phyloP scores from a whole-genome alignment of 306 rosid species.

The Malus orientalis region DNA sequence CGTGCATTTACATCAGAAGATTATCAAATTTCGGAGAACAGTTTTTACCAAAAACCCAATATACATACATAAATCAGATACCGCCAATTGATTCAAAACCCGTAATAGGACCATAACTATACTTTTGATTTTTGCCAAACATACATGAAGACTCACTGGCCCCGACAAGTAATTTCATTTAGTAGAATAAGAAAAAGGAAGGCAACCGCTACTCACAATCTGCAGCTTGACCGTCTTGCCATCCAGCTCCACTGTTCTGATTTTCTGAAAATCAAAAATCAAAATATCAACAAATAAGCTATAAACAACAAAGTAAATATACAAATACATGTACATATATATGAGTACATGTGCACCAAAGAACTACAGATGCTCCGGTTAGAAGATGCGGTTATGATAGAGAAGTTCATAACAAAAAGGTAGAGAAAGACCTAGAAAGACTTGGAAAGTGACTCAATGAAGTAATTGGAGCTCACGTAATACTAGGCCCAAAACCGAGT shows the following conservation, averaged over 20 bases:
- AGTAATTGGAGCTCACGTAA: too few relatives aligned
- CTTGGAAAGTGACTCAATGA: too few relatives aligned
- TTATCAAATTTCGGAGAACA: not conserved
- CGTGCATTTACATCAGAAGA: not conserved
- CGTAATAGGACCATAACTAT: not conserved
- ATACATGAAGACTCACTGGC: not conserved
- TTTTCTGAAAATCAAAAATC: constrained; percentile 47
- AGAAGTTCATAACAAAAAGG: too few relatives aligned
- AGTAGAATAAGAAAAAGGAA: not conserved
- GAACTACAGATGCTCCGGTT: too few relatives aligned
- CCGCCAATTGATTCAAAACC: not conserved
- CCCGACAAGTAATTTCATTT: not conserved
- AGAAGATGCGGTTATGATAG: too few relatives aligned
- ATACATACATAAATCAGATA: not conserved
- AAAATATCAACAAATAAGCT: not conserved
- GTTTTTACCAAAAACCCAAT: not conserved
- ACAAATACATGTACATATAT: not conserved
- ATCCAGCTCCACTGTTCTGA: constrained; percentile 80
- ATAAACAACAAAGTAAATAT: not conserved
- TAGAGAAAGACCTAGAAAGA: too few relatives aligned
- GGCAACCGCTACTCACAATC: constrained; percentile 56
- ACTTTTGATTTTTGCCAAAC: not conserved
- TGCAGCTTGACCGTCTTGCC: constrained; percentile 93
- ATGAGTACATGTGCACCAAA: too few relatives aligned
- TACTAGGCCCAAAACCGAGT: too few relatives aligned